Base-by-base conservation (phyloP, 139 green algal genomes). In the Chlamydomonas schloesseri region DNA sequence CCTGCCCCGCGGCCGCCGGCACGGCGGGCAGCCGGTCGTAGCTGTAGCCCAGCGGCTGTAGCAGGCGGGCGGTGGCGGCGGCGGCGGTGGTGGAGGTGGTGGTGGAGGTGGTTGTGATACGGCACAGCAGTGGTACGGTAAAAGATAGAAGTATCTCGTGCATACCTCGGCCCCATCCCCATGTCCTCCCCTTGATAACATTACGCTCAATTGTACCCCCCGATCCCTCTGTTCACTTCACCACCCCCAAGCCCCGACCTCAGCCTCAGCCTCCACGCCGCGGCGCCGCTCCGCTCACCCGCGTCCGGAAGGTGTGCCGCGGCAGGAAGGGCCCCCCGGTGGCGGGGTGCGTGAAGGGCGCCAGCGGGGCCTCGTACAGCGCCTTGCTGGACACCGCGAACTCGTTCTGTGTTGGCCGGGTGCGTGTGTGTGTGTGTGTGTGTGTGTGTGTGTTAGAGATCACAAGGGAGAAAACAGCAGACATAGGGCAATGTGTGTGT, bases 21-120 rank as follows among this genome's bases (percentile, higher is more conserved):
- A 78, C 42, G 36, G 84, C 28, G 34, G 73, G 84, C 50, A 89
- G 84, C 11, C 5, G 1, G 50, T 89, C 84, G 74, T 89, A 89
- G 2, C 20, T 5, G 84, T 83, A 89, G 65, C 73, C 73, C 18
- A 89, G 31, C 3, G 73, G 28, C 84, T 89, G 71, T n/a, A 31
- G 60, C 55, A 18, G 6, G 55, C 3, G 55, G 55, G 55, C 2
- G 55, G 18, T 26, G 55, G 55, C 2, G 55, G 55, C 9, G 55
- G 55, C 8, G 20, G 55, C 9, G 20, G 10, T 24, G n/a, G n/a
- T 21, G 55, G 8, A 60, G 55, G 55, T 8, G 55, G 20, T 17
- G 60, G 0, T 26, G 64, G n/a, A 37, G 29, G 64, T 42, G n/a
- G n/a, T n/a, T n/a, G n/a, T n/a, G n/a, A n/a, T n/a, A n/a, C n/a